phyloP scores from a whole-genome alignment of 768 basidiomycete genomes.

The Termitomyces eurrhizus region DNA sequence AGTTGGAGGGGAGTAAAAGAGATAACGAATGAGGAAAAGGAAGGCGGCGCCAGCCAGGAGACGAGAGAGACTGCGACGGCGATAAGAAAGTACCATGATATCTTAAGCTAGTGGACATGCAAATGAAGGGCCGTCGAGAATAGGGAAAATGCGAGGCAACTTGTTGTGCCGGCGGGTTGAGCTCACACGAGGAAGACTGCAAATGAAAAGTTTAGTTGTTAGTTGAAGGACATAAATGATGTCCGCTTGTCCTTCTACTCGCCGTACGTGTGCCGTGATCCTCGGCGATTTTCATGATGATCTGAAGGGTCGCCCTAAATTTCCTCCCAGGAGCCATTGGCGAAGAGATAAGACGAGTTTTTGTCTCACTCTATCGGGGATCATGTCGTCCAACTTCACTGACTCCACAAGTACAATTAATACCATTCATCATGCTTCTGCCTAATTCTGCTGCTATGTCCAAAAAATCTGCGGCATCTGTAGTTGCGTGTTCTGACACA shows the following conservation, averaged over 20 bases:
- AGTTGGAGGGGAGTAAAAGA: constrained; percentile 34
- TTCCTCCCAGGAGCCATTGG: too few relatives aligned
- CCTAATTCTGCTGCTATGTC: not conserved
- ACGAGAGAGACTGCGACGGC: constrained; percentile 48
- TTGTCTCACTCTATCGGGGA: not conserved
- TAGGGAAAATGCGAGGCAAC: not conserved
- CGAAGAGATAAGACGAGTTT: too few relatives aligned
- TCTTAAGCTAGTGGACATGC: not conserved
- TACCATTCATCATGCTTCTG: not conserved
- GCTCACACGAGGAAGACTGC: not conserved
- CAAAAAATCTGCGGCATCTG: not conserved
- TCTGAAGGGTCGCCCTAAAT: not conserved
- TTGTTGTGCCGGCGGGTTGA: not conserved
- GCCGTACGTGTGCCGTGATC: not conserved
- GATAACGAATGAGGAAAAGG: constrained; percentile 30
- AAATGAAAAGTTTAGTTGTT: not conserved
- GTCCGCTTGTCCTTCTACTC: not conserved
- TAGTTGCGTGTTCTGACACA: too few relatives aligned
- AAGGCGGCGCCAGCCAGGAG: constrained; percentile 30
- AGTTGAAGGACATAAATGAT: not conserved
- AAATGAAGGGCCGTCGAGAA: not conserved
- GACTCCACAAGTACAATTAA: not conserved
- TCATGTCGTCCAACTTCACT: not conserved
- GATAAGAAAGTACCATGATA: constrained; percentile 38
- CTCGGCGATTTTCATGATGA: not conserved